phyloP scores from a whole-genome alignment of 2,329 filamentous ascomycete species.

The Fusarium sp. region DNA sequence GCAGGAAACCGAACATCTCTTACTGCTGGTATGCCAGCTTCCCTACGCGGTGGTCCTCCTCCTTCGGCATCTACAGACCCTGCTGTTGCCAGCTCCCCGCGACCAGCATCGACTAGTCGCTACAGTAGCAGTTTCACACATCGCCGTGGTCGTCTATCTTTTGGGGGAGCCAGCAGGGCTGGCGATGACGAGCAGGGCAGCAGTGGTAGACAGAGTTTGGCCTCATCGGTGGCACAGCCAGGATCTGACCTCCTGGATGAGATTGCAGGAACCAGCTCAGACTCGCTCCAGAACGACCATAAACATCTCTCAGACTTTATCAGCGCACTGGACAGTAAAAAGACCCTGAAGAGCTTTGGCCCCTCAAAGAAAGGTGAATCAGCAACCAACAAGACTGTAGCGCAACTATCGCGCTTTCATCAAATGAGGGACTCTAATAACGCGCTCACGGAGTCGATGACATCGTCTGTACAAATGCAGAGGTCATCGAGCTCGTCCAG shows the following conservation, averaged over 20 bases:
- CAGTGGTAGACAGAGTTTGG: slow-evolving; percentile 81
- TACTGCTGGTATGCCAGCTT: slow-evolving; percentile 79
- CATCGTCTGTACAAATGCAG: slow-evolving; percentile 85
- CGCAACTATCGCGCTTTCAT: slow-evolving; percentile 85
- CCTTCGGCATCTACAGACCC: slow-evolving; percentile 64
- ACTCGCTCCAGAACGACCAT: slow-evolving; percentile 79
- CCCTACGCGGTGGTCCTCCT: slow-evolving; percentile 73
- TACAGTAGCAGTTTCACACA: slow-evolving; percentile 97
- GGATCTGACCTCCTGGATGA: slow-evolving; percentile 83
- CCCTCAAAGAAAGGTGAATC: slow-evolving; percentile 72
- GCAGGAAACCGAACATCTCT: slow-evolving; percentile 76
- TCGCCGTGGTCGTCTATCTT: slow-evolving; percentile 79
- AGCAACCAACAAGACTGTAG: slow-evolving; percentile 77
- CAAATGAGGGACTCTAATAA: slow-evolving; percentile 90
- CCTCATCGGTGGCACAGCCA: slow-evolving; percentile 75
- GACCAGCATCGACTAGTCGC: slow-evolving; percentile 78
- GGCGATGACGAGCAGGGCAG: slow-evolving; percentile 78
- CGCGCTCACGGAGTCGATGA: slow-evolving; percentile 90
- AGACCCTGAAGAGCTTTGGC: slow-evolving; percentile 84
- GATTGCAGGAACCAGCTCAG: slow-evolving; percentile 70
- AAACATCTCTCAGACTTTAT: slow-evolving; percentile 95
- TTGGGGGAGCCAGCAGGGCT: slow-evolving; percentile 73
- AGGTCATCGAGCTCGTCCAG: slow-evolving; percentile 81
- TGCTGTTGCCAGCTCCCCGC: slow-evolving; percentile 79
- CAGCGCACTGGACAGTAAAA: slow-evolving; percentile 86